Base-by-base conservation (phyloP, 331 rosid genomes). In the Quercus lobata region DNA sequence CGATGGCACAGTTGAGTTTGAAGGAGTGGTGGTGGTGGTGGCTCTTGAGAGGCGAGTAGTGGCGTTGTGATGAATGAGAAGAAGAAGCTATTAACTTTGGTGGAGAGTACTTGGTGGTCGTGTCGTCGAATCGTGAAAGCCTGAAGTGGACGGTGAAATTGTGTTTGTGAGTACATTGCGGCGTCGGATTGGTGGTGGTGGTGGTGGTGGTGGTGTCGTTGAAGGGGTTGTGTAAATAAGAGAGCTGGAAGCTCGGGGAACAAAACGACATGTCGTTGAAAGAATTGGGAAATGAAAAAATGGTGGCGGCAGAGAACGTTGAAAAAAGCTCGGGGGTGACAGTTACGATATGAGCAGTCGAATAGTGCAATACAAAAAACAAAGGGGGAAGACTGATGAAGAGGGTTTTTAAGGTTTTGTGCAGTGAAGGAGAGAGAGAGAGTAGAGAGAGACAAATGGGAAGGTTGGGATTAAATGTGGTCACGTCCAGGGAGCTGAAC, bases 231-330 rank as follows among this genome's bases (percentile, higher is more conserved):
- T 19, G 46, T 21, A 46, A 8, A 24, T 73, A 17, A 32, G 84
- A 57, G 76, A 70, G 7, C 44, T 60, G 34, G 80, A 84, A 80
- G 79, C 19, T 75, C 35, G 76, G 32, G 19, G 87, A 78, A 71
- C 75, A 74, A 55, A 81, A 6, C 52, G 81, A 22, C 90, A 88
- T 88, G 74, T 10, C 73, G 79, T 7, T 21, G 72, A 7, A 32
- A 11, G n/a, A 19, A 2, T 35, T 19, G 49, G 17, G 27, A 19
- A n/a, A 34, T 5, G 24, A 10, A 35, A 10, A 35, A 68, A 35
- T 34, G 53, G 52, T 24, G 17, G 72, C 72, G 49, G 22, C 53
- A 3, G 19, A 4, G 10, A 68, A 19, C 5, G 72, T 32, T 35
- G 16, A n/a, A 35, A 19, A 68, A 7, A 68, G 17, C 54, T 12